These are phyloP conservation scores for Xylariaceae sp. DNA, from an alignment of 2,329 filamentous ascomycete species.

Conservation along the genomic window DNA sequence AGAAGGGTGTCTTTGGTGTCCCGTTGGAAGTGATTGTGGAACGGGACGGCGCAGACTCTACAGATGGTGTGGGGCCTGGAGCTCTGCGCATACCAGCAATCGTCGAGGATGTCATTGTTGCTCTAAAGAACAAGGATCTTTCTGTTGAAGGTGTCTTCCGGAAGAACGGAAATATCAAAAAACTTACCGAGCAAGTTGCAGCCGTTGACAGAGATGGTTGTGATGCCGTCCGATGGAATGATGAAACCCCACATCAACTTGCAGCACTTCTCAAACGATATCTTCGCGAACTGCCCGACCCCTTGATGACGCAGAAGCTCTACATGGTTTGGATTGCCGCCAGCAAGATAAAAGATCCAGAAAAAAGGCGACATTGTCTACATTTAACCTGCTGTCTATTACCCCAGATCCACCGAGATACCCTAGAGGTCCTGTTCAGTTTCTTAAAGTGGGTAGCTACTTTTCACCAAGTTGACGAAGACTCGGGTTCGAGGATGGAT, in stretches of 20 bases:
- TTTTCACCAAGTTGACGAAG: slow-evolving; percentile 96
- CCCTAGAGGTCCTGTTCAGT: slow-evolving; percentile 90
- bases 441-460: slow-evolving; percentile 98
- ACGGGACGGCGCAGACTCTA: slow-evolving; percentile 94
- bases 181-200: slow-evolving; percentile 82
- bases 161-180: slow-evolving; percentile 98
- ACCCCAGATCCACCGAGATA: slow-evolving; percentile 90
- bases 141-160: slow-evolving; percentile 98
- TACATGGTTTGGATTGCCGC: slow-evolving; percentile 89
- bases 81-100: slow-evolving; percentile 89
- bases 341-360: slow-evolving; percentile 82
- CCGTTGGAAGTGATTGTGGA: slow-evolving; percentile 87
- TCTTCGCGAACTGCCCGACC: slow-evolving; percentile 90
- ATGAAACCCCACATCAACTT: slow-evolving; percentile 89
- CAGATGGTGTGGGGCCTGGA: slow-evolving; percentile 91
- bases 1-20: slow-evolving; percentile 93
- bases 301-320: slow-evolving; percentile 91
- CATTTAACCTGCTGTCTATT: slow-evolving; percentile 91
- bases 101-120: slow-evolving; percentile 90
- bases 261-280: slow-evolving; percentile 95
- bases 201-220: slow-evolving; percentile 84
- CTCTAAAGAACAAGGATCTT: slow-evolving; percentile 98
- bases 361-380: slow-evolving; percentile 80
- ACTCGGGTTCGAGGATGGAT: slow-evolving; percentile 98
- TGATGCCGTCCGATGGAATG: slow-evolving; percentile 81